Conservation (phyloP, 1,284 basidiomycete species). For the Boletus smithii region DNA sequence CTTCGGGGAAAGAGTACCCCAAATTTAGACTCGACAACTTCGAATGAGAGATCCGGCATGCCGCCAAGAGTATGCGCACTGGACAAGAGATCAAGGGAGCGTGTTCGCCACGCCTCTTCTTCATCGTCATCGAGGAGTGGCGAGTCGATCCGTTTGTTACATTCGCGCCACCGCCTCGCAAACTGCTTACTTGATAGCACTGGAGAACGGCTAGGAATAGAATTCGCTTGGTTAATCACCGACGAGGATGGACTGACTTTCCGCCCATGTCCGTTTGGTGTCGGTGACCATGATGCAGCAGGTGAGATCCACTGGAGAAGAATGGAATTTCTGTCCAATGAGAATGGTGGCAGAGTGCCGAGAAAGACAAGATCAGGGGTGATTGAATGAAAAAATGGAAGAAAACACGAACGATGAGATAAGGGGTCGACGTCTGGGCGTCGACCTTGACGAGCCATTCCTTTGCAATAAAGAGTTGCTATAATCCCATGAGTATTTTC, state of each 20-base stretch:
- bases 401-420: conserved; percentile 58
- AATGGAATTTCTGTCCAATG: conserved; percentile 53
- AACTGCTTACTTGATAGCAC: conserved; percentile 58
- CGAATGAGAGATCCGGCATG: conserved; percentile 55
- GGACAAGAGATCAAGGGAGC: conserved; percentile 50
- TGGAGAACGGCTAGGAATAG: conserved; percentile 28
- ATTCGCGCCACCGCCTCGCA: conserved; percentile 62
- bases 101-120: conserved; percentile 53
- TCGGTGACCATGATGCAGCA: conserved; percentile 68
- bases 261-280: conserved; percentile 70
- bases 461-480: conserved; percentile 60
- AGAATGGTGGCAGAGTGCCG: conserved; percentile 10
- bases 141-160: conserved; percentile 41
- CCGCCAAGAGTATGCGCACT: conserved; percentile 57
- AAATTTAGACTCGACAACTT: conserved; percentile 52
- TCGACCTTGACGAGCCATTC: conserved; percentile 73
- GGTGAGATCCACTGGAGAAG: conserved; percentile 50
- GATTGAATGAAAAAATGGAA: conserved; percentile 7
- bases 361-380: conserved; percentile 6
- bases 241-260: conserved; percentile 46
- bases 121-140: conserved; percentile 39
- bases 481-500: neutral
- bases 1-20: conserved; percentile 41
- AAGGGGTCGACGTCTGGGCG: conserved; percentile 54
- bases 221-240: conserved; percentile 21